phyloP scores from a whole-genome alignment of 495 filamentous ascomycete species.

The Penicillium robsamsonii region DNA sequence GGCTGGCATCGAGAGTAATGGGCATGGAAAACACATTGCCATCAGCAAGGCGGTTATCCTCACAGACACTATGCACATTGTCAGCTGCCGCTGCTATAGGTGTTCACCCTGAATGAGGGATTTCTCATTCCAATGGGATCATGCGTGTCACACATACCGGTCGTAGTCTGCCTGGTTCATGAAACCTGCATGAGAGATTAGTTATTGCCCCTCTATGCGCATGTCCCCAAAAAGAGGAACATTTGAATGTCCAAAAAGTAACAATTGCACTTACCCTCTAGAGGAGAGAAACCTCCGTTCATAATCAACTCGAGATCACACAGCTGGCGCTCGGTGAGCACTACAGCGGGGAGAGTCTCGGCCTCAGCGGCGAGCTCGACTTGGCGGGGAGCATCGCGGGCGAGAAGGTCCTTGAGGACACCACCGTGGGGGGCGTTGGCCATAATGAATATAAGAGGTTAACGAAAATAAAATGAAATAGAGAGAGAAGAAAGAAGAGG shows the following conservation, averaged over 20 bases:
- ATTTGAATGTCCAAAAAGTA: background rate
- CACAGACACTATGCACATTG: slow-evolving; percentile 66
- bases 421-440: slow-evolving; percentile 91
- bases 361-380: slow-evolving; percentile 76
- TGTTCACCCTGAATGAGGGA: background rate
- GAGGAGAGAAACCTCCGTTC: slow-evolving; percentile 93
- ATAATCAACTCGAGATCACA: slow-evolving; percentile 96
- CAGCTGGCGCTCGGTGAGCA: slow-evolving; percentile 87
- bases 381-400: slow-evolving; percentile 79
- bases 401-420: slow-evolving; percentile 93
- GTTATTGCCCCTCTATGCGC: slow-evolving; percentile 29
- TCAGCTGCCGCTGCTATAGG: slow-evolving; percentile 14
- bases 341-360: slow-evolving; percentile 79
- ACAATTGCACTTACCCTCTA: slow-evolving; percentile 71
- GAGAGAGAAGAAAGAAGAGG: slow-evolving; percentile 11
- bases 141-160: slow-evolving; percentile 55
- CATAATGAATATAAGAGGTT: slow-evolving; percentile 37
- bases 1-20: slow-evolving; percentile 83
- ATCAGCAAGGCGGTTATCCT: slow-evolving; percentile 77
- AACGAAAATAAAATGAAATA: slow-evolving; percentile 11
- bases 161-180: slow-evolving; percentile 97
- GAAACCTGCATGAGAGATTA: slow-evolving; percentile 64
- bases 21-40: slow-evolving; percentile 96
- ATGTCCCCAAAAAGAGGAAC: slow-evolving; percentile 5
- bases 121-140: slow-evolving; percentile 16